phyloP scores from a whole-genome alignment of 2,329 filamentous ascomycete species.

The Fusarium oligoseptatum region DNA sequence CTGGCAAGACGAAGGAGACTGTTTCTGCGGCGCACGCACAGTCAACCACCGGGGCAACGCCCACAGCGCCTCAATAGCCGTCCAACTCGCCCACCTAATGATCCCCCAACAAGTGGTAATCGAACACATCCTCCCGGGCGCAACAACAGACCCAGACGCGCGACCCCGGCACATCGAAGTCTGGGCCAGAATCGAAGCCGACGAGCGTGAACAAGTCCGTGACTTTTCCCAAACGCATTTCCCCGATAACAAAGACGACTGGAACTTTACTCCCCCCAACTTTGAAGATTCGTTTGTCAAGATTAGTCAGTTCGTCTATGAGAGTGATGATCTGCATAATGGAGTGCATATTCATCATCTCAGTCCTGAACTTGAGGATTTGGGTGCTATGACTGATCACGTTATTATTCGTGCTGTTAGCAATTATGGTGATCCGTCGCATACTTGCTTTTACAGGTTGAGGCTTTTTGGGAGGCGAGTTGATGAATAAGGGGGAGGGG shows the following conservation, averaged over 20 bases:
- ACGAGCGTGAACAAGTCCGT: constrained; percentile 55
- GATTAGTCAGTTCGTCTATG: constrained; percentile 69
- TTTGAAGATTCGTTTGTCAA: constrained; percentile 63
- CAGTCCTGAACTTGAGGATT: constrained; percentile 61
- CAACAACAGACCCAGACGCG: constrained; percentile 71
- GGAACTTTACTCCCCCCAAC: constrained; percentile 47
- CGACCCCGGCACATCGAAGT: constrained; percentile 79
- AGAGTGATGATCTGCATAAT: constrained; percentile 57
- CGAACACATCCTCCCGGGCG: constrained; percentile 76
- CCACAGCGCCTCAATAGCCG: constrained; percentile 73
- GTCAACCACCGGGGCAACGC: constrained; percentile 57
- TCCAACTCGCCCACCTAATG: constrained; percentile 70
- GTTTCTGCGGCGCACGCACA: constrained; percentile 79
- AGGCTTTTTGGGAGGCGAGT: constrained; percentile 62
- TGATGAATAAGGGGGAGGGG: neutral
- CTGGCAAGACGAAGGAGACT: constrained; percentile 87
- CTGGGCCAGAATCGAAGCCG: constrained; percentile 70
- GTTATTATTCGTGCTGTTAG: constrained; percentile 67
- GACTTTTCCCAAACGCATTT: constrained; percentile 61
- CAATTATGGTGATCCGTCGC: constrained; percentile 69
- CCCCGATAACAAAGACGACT: constrained; percentile 47
- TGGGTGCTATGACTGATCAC: constrained; percentile 64
- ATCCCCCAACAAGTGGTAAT: constrained; percentile 78
- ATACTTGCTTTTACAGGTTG: constrained; percentile 77
- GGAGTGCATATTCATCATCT: constrained; percentile 67